A percentile compares a stretch with the other conserved stretches of the same genome.
Evolutionary conservation across 1,284 basidiomycete genomes (phyloP).

Genomic region (Salmacisia buchloeana): DNA sequence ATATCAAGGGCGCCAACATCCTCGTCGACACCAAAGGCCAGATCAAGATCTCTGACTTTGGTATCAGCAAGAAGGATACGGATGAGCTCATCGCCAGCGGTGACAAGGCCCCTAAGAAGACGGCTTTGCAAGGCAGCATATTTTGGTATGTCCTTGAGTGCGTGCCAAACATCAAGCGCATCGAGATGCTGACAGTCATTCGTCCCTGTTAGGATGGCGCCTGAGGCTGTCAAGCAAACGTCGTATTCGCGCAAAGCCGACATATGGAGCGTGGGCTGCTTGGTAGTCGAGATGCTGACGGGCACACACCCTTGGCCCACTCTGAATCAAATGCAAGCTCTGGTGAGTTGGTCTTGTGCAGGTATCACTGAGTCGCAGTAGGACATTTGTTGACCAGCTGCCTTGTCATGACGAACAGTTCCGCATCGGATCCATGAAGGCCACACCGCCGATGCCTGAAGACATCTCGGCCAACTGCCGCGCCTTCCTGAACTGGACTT

Average conservation of each 20-base stretch:
- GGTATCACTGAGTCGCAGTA: conserved; percentile 32
- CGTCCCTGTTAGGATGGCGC: conserved; percentile 65
- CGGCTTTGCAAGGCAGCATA: conserved; percentile 76
- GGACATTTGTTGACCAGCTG: background rate
- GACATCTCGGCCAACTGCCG: conserved; percentile 39
- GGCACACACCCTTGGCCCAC: conserved; percentile 96
- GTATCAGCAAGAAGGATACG: conserved; percentile 84
- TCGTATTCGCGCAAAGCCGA: conserved; percentile 90
- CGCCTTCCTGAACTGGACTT: conserved; percentile 41
- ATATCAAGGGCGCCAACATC: conserved; percentile 98
- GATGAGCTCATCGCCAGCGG: background rate
- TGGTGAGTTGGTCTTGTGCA: background rate
- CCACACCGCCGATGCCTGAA: conserved; percentile 37
- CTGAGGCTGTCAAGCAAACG: conserved; percentile 92
- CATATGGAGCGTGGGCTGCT: conserved; percentile 96
- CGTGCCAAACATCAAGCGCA: background rate
- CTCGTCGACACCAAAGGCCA: conserved; percentile 97
- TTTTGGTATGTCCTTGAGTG: conserved; percentile 60
- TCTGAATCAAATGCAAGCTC: conserved; percentile 88
- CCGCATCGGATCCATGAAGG: conserved; percentile 37
- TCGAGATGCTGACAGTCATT: too few species aligned
- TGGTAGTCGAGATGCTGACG: conserved; percentile 97
- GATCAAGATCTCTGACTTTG: conserved; percentile 97
- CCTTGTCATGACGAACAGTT: conserved; percentile 14
- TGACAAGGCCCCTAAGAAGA: background rate